phyloP scores from a whole-genome alignment of 495 filamentous ascomycete species.

The Penicillium malachiteum region DNA sequence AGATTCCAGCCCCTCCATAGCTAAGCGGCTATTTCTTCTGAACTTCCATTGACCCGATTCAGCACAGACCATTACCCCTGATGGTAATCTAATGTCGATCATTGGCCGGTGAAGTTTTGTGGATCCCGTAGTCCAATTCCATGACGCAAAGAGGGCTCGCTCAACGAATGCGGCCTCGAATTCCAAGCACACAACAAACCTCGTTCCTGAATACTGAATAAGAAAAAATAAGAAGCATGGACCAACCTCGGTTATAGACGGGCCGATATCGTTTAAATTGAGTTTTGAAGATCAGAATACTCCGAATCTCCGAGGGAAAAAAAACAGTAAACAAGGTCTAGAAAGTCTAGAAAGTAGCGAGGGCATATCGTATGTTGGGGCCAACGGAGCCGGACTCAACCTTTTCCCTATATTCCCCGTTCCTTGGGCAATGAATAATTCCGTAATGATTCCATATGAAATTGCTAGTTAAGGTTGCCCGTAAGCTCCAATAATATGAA shows the following conservation, averaged over 20 bases:
- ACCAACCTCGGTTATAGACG: slow-evolving; percentile 11
- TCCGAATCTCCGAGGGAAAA: slow-evolving; percentile 7
- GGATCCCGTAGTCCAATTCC: neutral
- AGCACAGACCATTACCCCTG: neutral
- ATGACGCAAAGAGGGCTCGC: slow-evolving; percentile 2
- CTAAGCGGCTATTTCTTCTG: slow-evolving; percentile 1
- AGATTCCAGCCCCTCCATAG: too few relatives aligned
- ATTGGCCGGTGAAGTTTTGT: neutral
- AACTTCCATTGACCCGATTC: slow-evolving; percentile 2
- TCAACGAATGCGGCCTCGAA: slow-evolving; percentile 4
- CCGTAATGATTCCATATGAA: neutral
- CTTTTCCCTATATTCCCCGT: slow-evolving; percentile 1
- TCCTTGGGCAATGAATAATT: neutral
- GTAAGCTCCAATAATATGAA: neutral
- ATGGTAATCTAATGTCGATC: slow-evolving; percentile 7
- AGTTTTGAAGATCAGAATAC: neutral
- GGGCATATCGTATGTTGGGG: neutral
- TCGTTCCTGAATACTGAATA: slow-evolving; percentile 3
- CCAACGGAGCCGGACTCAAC: slow-evolving; percentile 1
- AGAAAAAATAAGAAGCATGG: neutral
- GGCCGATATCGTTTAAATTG: slow-evolving; percentile 4
- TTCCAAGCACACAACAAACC: neutral
- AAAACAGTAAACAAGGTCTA: neutral
- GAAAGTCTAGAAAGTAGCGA: too few relatives aligned
- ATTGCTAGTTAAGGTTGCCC: neutral